Evolutionary conservation across 495 filamentous ascomycete genomes (phyloP).

Genomic region (Endocarpon pusillum): DNA sequence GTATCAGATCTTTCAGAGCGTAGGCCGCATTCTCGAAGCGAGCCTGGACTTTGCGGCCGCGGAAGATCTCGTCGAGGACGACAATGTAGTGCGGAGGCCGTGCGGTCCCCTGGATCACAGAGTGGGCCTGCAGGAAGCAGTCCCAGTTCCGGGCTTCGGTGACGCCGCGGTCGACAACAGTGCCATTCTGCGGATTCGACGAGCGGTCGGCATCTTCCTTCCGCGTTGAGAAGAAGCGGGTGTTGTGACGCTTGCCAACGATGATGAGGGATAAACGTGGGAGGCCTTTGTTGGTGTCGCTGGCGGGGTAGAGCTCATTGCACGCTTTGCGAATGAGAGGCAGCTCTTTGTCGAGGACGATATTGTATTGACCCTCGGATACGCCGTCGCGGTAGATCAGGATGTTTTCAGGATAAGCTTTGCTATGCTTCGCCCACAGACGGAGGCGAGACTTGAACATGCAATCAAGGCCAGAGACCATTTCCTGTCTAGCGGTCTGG

Average conservation of each 20-base stretch:
- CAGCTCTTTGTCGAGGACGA: constrained; percentile 35
- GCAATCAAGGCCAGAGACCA: constrained; percentile 31
- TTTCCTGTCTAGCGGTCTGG: constrained; percentile 43
- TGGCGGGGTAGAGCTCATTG: constrained; percentile 24
- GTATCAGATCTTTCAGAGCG: constrained; percentile 40
- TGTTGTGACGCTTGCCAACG: constrained; percentile 79
- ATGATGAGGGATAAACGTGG: constrained; percentile 32
- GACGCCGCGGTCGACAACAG: constrained; percentile 69
- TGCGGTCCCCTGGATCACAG: constrained; percentile 69
- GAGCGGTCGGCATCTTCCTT: constrained; percentile 31
- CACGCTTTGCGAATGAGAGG: constrained; percentile 38
- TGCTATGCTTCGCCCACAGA: constrained; percentile 33
- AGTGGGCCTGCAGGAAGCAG: constrained; percentile 68
- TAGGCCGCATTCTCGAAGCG: constrained; percentile 30
- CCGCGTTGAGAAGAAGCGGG: constrained; percentile 58
- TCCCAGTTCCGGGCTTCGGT: constrained; percentile 53
- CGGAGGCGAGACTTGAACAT: constrained; percentile 40
- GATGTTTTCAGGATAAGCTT: constrained; percentile 43
- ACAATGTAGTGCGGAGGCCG: constrained; percentile 58
- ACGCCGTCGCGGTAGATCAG: constrained; percentile 79
- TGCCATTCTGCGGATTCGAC: constrained; percentile 49
- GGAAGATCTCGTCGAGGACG: constrained; percentile 51
- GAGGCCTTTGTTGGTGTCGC: constrained; percentile 11
- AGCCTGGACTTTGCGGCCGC: constrained; percentile 14
- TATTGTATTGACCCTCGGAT: constrained; percentile 57